Conservation (phyloP, 768 basidiomycete genomes). For the Phanerochaete sordida region DNA sequence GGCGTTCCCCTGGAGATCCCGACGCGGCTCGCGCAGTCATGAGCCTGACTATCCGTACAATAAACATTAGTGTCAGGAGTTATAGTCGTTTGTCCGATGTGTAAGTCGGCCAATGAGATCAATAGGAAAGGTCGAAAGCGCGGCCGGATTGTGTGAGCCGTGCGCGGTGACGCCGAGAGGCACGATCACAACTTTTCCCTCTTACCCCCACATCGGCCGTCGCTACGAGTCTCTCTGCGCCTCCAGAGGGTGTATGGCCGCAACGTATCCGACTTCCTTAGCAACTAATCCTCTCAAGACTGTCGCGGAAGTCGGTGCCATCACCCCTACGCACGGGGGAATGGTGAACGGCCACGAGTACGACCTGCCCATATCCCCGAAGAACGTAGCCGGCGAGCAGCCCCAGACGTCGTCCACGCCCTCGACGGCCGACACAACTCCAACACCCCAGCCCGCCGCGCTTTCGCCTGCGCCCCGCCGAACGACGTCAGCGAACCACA, state of each 20-base stretch:
- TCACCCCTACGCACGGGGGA: constrained; percentile 51
- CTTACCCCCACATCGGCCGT: constrained; percentile 2
- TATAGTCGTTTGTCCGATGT: neutral
- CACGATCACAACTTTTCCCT: constrained; percentile 2
- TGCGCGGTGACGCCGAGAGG: neutral
- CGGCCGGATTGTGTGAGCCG: neutral
- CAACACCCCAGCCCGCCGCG: constrained; percentile 21
- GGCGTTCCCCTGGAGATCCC: constrained; percentile 1
- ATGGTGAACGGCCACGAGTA: constrained; percentile 60
- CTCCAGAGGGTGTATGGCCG: constrained; percentile 28
- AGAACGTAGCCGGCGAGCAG: constrained; percentile 25
- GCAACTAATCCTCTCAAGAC: constrained; percentile 24
- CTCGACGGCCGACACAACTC: constrained; percentile 14
- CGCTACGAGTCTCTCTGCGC: neutral
- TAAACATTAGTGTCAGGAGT: neutral
- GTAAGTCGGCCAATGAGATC: neutral
- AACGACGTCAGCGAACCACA: constrained; percentile 21
- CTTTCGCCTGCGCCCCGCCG: constrained; percentile 27
- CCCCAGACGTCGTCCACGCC: neutral
- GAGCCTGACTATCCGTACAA: neutral
- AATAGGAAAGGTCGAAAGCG: neutral
- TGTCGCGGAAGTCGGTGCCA: constrained; percentile 27
- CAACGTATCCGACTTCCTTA: constrained; percentile 47
- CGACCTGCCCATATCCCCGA: constrained; percentile 52
- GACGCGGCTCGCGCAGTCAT: neutral